Base-by-base conservation (phyloP, 495 filamentous ascomycete species). In the Aspergillus ostianus region DNA sequence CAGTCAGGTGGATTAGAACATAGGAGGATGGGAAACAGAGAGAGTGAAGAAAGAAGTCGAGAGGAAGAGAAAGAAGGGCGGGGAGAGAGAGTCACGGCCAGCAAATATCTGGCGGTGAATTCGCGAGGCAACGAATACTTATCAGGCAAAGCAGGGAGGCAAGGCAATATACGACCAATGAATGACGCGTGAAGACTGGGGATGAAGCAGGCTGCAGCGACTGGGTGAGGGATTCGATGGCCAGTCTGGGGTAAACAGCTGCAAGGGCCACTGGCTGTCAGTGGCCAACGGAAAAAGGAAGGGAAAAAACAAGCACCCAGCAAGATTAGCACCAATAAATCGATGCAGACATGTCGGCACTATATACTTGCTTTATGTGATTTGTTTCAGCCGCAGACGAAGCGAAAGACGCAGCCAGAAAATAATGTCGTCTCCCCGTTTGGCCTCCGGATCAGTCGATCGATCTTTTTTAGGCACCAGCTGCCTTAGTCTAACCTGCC, bases 241-340 rank as follows among this genome's bases (percentile, higher is more conserved):
- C 19, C 8, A 21, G 20, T 54, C 52, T 23, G 36, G 47, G 46
- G 58, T 29, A 60, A 26, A 41, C 44, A 44, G 51, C 58, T 60
- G 58, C 58, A 60, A 60, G 58, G 57, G 58, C 58, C 48, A 12
- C 9, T 41, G 36, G 23, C 30, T 54, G 52, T 54, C 52, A 54
- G n/a, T 45, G 36, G 52, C 32, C 52, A 44, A 46, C 19, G 18
- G 7, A 45, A 46, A 54, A 15, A 32, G 19, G 23, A 44, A 30
- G 46, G 17, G 51, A 53, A 53, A 53, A 53, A 53, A 20, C 29
- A 53, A 53, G 52, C 52, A 54, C 41, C 26, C 32, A 54, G 36
- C 36, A 41, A 15, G 36, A 26, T 41, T 41, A 41, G 36, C 36
- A 41, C 36, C 36, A 41, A 41, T 41, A 41, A 41, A 13, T 41